These are phyloP conservation scores for Exophiala bonariae DNA, from an alignment of 2,329 filamentous ascomycete genomes.

Conservation along the genomic window DNA sequence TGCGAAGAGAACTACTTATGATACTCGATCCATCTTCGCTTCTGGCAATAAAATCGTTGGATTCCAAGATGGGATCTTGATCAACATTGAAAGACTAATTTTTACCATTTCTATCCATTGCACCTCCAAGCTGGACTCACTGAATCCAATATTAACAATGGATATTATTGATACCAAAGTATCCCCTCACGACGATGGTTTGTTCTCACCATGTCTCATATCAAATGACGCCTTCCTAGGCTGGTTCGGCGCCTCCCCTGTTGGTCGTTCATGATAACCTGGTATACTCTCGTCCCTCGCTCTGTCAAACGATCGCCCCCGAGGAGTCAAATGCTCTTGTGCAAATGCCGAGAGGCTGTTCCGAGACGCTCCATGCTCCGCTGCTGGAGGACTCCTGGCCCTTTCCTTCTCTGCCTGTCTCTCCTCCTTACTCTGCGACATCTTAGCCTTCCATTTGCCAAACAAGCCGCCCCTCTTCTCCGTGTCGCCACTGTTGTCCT, in stretches of 20 bases:
- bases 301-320: conserved; percentile 27
- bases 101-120: too few relatives aligned
- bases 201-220: not conserved
- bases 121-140: too few relatives aligned
- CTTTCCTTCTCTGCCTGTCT: conserved; percentile 56
- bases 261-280: conserved; percentile 11
- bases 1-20: too few relatives aligned
- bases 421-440: conserved; percentile 55
- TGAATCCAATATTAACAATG: too few relatives aligned
- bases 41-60: too few relatives aligned
- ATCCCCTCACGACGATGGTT: not conserved
- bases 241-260: not conserved
- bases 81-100: too few relatives aligned
- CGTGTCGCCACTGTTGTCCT: conserved; percentile 35
- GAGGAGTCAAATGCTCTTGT: conserved; percentile 26
- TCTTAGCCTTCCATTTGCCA: conserved; percentile 65
- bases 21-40: too few relatives aligned
- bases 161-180: too few relatives aligned
- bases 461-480: conserved; percentile 62
- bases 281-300: conserved; percentile 20
- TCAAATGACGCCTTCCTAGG: not conserved
- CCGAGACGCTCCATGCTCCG: conserved; percentile 34
- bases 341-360: conserved; percentile 39
- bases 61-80: too few relatives aligned
- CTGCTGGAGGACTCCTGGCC: conserved; percentile 51